phyloP scores from a whole-genome alignment of 2,329 filamentous ascomycete genomes.

The Didymella segeticola region DNA sequence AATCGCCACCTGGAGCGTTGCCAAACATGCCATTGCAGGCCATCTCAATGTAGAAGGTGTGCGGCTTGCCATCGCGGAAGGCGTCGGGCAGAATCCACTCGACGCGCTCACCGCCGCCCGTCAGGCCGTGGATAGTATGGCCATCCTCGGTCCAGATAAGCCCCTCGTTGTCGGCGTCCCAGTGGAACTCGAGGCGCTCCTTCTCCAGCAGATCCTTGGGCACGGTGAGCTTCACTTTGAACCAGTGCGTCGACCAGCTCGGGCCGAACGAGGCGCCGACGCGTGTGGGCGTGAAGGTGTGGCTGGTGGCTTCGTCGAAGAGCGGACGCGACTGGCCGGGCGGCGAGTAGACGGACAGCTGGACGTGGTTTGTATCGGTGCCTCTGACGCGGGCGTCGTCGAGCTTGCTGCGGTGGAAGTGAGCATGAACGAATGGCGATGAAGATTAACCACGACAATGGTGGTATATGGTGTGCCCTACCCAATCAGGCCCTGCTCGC shows the following conservation, averaged over 20 bases:
- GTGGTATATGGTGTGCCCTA: slow-evolving; percentile 54
- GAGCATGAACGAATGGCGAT: background rate
- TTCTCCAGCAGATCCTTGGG: slow-evolving; percentile 76
- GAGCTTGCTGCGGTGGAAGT: slow-evolving; percentile 65
- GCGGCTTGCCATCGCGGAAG: slow-evolving; percentile 84
- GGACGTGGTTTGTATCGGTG: slow-evolving; percentile 68
- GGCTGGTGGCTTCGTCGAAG: slow-evolving; percentile 82
- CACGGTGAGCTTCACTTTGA: slow-evolving; percentile 80
- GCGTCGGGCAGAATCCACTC: slow-evolving; percentile 89
- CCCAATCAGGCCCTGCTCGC: slow-evolving; percentile 75
- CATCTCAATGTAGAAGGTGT: slow-evolving; percentile 96
- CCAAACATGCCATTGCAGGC: slow-evolving; percentile 99
- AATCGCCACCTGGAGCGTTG: slow-evolving; percentile 82
- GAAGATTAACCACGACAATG: no score
- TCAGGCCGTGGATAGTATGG: slow-evolving; percentile 88
- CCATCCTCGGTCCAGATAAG: slow-evolving; percentile 91
- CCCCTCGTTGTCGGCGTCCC: slow-evolving; percentile 95
- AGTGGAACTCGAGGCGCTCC: slow-evolving; percentile 90
- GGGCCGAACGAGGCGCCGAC: slow-evolving; percentile 86
- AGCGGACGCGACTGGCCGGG: slow-evolving; percentile 79
- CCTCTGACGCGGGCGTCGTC: slow-evolving; percentile 72
- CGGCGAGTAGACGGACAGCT: slow-evolving; percentile 85
- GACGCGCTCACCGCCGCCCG: slow-evolving; percentile 83
- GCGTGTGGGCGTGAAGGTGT: slow-evolving; percentile 75
- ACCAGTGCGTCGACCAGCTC: slow-evolving; percentile 98